Evolutionary conservation across 2,329 filamentous ascomycete genomes (phyloP).

Genomic region (Calonectria leucothoes): DNA sequence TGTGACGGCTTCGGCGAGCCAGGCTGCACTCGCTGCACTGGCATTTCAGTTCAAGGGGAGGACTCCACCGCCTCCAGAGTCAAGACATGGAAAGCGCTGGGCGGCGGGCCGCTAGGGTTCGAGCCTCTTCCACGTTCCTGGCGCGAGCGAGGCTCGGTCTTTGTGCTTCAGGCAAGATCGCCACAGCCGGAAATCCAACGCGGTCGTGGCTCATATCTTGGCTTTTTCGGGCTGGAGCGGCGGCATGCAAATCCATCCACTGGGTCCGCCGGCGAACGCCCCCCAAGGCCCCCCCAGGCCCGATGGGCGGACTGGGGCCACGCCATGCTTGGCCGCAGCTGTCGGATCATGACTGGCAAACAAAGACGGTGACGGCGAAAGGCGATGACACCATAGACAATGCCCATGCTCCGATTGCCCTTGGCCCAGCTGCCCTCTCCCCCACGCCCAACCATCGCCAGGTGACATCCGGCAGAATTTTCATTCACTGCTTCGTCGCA

Average conservation of each 20-base stretch:
- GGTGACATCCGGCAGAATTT: slow-evolving; percentile 11
- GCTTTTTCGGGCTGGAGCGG: slow-evolving; percentile 36
- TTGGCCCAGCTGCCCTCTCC: background rate
- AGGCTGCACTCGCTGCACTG: slow-evolving; percentile 29
- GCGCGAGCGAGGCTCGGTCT: slow-evolving; percentile 16
- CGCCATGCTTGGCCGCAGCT: slow-evolving; percentile 9
- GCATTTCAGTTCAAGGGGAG: slow-evolving; percentile 9
- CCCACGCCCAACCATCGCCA: slow-evolving; percentile 1
- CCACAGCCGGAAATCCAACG: background rate
- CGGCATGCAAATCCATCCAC: slow-evolving; percentile 20
- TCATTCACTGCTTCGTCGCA: background rate
- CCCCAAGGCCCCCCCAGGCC: slow-evolving; percentile 32
- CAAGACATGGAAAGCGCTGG: slow-evolving; percentile 11
- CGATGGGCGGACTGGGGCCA: slow-evolving; percentile 13
- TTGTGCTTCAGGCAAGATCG: slow-evolving; percentile 29
- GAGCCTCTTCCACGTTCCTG: slow-evolving; percentile 32
- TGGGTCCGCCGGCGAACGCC: slow-evolving; percentile 19
- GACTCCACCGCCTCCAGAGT: slow-evolving; percentile 7
- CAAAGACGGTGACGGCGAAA: slow-evolving; percentile 22
- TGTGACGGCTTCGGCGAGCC: slow-evolving; percentile 27
- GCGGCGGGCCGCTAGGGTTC: background rate
- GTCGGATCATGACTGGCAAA: slow-evolving; percentile 20
- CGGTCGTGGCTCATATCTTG: background rate
- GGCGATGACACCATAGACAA: slow-evolving; percentile 11
- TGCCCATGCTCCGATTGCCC: slow-evolving; percentile 13